Evolutionary conservation across 352 stramenopile genomes (phyloP).

Genomic region (Phytophthora podocarpi): DNA sequence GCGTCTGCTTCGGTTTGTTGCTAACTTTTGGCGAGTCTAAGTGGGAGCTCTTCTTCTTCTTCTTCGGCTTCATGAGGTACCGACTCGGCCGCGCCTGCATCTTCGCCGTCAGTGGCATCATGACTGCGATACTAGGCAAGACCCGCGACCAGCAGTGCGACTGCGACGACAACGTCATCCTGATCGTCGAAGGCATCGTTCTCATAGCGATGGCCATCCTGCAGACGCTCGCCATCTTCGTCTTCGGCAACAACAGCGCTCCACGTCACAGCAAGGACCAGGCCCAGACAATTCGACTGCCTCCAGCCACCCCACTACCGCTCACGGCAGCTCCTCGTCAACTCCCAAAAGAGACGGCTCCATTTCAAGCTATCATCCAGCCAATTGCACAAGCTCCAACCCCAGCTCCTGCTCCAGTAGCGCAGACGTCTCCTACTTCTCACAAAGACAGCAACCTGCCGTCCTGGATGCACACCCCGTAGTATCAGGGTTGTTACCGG

Average conservation of each 20-base stretch:
- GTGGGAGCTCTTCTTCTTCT: constrained; percentile 76
- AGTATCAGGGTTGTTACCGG: constrained; percentile 7
- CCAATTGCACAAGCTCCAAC: constrained; percentile 10
- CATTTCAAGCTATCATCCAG: constrained; percentile 34
- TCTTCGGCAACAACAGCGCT: constrained; percentile 58
- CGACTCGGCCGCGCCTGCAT: constrained; percentile 61
- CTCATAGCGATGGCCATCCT: constrained; percentile 51
- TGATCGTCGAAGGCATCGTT: constrained; percentile 59
- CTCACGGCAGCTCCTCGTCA: constrained; percentile 3
- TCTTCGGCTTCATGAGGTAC: constrained; percentile 85
- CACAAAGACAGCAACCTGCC: constrained; percentile 27
- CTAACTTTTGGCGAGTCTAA: constrained; percentile 65
- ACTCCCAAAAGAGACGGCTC: constrained; percentile 7
- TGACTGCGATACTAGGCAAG: constrained; percentile 66
- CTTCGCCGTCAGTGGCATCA: constrained; percentile 64
- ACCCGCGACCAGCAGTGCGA: constrained; percentile 55
- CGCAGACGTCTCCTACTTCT: not conserved
- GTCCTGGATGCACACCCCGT: constrained; percentile 35
- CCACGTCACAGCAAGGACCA: constrained; percentile 14
- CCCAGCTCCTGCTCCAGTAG: not conserved
- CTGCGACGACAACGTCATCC: constrained; percentile 53
- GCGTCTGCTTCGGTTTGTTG: constrained; percentile 63
- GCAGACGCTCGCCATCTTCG: constrained; percentile 53
- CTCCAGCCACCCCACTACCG: not conserved
- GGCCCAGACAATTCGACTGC: not conserved